Conservation (phyloP, 1,139 yeast genomes). For the Candida sp. region DNA sequence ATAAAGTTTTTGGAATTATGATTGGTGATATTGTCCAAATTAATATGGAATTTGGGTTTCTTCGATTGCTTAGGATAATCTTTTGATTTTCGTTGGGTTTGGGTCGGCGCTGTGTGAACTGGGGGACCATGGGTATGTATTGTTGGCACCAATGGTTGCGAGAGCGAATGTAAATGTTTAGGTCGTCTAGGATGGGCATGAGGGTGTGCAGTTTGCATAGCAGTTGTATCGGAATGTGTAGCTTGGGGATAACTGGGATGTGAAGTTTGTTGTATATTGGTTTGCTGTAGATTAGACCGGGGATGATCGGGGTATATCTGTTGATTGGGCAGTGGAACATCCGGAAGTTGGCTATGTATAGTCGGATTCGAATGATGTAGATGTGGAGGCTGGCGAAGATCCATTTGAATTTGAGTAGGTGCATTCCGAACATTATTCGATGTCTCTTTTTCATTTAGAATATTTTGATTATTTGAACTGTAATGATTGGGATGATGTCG, state of each 20-base stretch:
- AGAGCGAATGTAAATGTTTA: background rate
- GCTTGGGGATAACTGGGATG: too few relatives aligned
- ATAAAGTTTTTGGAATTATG: background rate
- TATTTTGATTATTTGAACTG: too few relatives aligned
- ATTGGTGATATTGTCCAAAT: constrained; percentile 12
- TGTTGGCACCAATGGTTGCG: background rate
- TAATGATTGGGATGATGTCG: too few relatives aligned
- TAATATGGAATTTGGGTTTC: constrained; percentile 14
- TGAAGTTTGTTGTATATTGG: background rate
- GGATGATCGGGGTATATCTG: background rate
- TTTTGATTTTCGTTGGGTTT: background rate
- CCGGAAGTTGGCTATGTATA: background rate
- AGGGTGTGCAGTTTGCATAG: too few relatives aligned
- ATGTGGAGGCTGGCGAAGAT: background rate
- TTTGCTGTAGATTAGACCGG: background rate
- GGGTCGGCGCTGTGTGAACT: background rate
- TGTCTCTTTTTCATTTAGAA: too few relatives aligned
- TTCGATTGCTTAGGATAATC: constrained; percentile 5
- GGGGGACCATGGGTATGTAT: background rate
- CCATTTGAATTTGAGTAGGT: background rate
- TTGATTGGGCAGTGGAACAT: background rate
- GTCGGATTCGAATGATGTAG: background rate
- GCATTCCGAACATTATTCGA: too few relatives aligned
- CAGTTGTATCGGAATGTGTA: too few relatives aligned
- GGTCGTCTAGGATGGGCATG: background rate